Evolutionary conservation across 805 yeast species (phyloP).

Genomic region (Ogataea methanolica): DNA sequence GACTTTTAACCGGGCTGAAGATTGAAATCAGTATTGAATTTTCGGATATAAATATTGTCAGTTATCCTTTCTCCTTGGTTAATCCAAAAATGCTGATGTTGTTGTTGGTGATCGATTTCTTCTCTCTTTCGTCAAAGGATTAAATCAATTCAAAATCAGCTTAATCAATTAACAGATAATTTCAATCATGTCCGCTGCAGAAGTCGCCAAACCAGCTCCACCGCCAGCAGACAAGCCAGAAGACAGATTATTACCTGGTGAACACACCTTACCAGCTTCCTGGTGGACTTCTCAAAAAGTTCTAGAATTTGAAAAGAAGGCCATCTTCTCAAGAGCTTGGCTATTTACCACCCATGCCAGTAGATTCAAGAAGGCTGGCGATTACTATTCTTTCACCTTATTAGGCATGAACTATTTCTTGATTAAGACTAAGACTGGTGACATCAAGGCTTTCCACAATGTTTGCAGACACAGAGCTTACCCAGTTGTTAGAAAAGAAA

Average conservation of each 20-base stretch:
- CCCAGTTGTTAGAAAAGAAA: constrained; percentile 54
- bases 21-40: background rate
- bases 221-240: constrained; percentile 26
- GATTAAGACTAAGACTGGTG: constrained; percentile 48
- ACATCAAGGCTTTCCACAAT: constrained; percentile 57
- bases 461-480: constrained; percentile 64
- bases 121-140: background rate
- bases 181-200: constrained; percentile 20
- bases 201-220: constrained; percentile 21
- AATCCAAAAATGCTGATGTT: no score
- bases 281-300: constrained; percentile 63
- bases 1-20: background rate
- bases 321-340: constrained; percentile 56
- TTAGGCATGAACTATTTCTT: constrained; percentile 53
- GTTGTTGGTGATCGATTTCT: background rate
- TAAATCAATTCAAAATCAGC: background rate
- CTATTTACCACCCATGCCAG: constrained; percentile 46
- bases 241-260: constrained; percentile 34
- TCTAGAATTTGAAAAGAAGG: constrained; percentile 53
- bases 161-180: background rate
- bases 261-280: constrained; percentile 58
- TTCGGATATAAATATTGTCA: background rate
- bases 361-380: constrained; percentile 55
- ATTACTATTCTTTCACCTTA: constrained; percentile 46
- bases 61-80: background rate